phyloP scores from a whole-genome alignment of 2,329 filamentous ascomycete genomes.

The Incumbomyces lentus region DNA sequence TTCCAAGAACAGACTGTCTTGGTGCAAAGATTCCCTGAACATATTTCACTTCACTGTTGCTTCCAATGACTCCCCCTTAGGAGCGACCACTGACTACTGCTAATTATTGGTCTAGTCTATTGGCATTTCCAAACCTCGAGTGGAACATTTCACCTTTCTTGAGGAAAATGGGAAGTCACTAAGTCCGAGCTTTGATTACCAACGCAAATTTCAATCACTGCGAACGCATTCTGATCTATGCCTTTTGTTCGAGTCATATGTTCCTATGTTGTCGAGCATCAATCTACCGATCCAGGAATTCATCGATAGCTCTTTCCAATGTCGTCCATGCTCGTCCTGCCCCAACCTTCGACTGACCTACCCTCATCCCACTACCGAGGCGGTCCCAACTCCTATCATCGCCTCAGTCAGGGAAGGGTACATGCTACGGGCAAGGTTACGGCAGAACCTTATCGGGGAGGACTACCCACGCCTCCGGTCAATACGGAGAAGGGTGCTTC shows the following conservation, averaged over 20 bases:
- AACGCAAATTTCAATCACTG: neutral
- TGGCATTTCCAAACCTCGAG: neutral
- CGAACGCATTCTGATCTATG: neutral
- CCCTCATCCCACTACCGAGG: neutral
- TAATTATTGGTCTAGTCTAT: neutral
- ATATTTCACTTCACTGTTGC: constrained; percentile 5
- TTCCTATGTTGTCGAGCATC: neutral
- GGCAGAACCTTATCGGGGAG: constrained; percentile 12
- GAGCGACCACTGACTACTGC: constrained; percentile 16
- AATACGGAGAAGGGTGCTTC: constrained; percentile 17
- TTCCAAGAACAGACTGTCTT: constrained; percentile 6
- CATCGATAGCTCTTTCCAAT: neutral
- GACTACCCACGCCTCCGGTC: constrained; percentile 20
- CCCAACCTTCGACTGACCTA: neutral
- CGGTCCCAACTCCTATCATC: neutral
- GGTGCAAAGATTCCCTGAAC: constrained; percentile 1
- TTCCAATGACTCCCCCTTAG: constrained; percentile 27
- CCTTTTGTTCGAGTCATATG: neutral
- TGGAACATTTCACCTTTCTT: too few species aligned
- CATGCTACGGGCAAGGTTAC: neutral
- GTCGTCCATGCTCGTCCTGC: constrained; percentile 2
- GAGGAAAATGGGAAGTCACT: neutral
- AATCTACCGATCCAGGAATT: neutral
- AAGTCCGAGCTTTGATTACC: neutral
- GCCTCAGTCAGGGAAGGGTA: neutral